Percentiles rank a stretch among this genome's conserved stretches.
Evolutionary conservation across 257 asterid species (phyloP).

Genomic region (Capsicum rhomboideum): DNA sequence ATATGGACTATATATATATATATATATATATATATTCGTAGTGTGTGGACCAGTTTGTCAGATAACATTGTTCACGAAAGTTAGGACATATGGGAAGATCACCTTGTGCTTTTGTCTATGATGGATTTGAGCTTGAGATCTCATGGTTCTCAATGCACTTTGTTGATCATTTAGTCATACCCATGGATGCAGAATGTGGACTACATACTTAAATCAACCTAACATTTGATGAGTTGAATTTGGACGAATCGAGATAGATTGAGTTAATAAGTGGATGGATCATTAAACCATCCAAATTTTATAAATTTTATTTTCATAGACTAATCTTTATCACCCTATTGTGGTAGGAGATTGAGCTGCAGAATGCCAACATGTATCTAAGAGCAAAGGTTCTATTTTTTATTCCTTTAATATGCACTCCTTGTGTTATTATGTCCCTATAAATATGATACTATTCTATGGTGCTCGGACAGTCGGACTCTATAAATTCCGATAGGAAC

Average conservation of each 20-base stretch:
- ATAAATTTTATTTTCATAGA: neutral
- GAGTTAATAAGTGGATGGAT: neutral
- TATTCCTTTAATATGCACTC: neutral
- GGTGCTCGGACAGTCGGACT: no score
- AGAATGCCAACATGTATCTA: slow-evolving; percentile 80
- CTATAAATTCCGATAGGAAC: no score
- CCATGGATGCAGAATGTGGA: neutral
- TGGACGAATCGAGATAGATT: neutral
- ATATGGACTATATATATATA: no score
- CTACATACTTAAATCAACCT: neutral
- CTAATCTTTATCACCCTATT: neutral
- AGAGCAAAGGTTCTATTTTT: slow-evolving; percentile 53
- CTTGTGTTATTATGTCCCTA: neutral
- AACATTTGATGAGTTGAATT: neutral
- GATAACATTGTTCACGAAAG: no score
- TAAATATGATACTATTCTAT: neutral
- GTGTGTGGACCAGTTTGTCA: no score
- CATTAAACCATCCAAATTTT: neutral
- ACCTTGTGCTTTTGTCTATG: no score
- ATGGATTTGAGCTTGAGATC: neutral
- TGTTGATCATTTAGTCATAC: neutral
- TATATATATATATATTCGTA: no score
- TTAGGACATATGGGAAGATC: no score
- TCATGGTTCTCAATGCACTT: neutral
- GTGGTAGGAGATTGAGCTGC: slow-evolving; percentile 75